phyloP scores from a whole-genome alignment of 2,329 filamentous ascomycete genomes.

The Biscogniauxia sp. region DNA sequence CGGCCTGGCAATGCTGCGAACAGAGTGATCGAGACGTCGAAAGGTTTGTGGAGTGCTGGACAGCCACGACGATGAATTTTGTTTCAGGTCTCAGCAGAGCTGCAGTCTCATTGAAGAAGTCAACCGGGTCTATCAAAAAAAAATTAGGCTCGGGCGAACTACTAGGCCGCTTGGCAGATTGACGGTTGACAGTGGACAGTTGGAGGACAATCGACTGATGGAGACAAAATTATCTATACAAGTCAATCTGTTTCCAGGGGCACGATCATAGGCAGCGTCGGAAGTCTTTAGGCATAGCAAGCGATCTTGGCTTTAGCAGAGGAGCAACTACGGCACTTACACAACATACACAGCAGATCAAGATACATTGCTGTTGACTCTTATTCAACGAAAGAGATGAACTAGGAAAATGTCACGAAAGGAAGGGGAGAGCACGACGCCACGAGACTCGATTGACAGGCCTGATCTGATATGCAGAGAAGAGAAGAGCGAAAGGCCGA shows the following conservation, averaged over 20 bases:
- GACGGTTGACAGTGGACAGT: neutral
- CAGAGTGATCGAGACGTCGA: slow-evolving; percentile 61
- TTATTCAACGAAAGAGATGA: neutral
- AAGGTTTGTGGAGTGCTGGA: slow-evolving; percentile 56
- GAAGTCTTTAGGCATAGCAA: neutral
- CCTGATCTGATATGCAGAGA: neutral
- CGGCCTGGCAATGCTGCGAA: slow-evolving; percentile 55
- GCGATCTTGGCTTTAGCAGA: neutral
- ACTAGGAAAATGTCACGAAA: neutral
- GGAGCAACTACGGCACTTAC: neutral
- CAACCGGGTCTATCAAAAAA: neutral
- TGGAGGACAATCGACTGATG: neutral
- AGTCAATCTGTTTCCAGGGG: neutral
- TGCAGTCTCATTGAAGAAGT: neutral
- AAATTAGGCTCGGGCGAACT: neutral
- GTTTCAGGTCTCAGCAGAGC: neutral
- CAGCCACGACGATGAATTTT: slow-evolving; percentile 27
- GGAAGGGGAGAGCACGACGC: neutral
- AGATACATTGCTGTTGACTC: neutral
- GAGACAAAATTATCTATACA: neutral
- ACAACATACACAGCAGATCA: neutral
- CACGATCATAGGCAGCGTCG: neutral
- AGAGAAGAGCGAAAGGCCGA: neutral
- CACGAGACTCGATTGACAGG: neutral
- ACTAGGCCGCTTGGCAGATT: neutral